Base-by-base conservation (phyloP, 257 asterid genomes). In the Nicotiana benthamiana region DNA sequence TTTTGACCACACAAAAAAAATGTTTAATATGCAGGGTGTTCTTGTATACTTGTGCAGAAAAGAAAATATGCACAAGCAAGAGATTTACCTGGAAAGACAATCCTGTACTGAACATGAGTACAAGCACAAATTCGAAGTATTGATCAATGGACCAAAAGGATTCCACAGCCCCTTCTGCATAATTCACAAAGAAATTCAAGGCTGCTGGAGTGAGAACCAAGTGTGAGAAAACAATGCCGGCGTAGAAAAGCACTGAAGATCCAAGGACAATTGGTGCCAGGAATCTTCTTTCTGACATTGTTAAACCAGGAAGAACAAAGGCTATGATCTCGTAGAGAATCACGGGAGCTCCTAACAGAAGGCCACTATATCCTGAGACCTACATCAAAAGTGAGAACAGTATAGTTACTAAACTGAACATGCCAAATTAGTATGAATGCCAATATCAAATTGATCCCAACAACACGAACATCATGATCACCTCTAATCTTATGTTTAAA, bases 101-200 rank as follows among this genome's bases (percentile, higher is more conserved):
- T 75, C 99, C 99, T 18, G 99, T 96, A 85, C 99, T 96, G 59
- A 96, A 91, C 99, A 96, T 93, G 82, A 96, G 97, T 80, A 96
- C 97, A 27, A 96, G 99, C 83, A 96, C 95, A 83, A 96, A 96
- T 84, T 96, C 98, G 17, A 96, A 96, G 95, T 96, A 96, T 77
- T 94, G 99, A 86, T 96, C 99, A 59, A 96, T 96, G 77, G 99
- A 96, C 99, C 99, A 96, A 63, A 96, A 81, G 5, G 99, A 96
- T 76, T 96, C 99, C 74, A 96, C 99, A 24, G 90, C 99, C 78
- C 98, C 98, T 88, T 96, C 98, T 2, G 99, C 98, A 27, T 94
- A 96, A 83, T 79, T 94, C 51, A 96, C 97, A 36, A 96, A 96
- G 90, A 96, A 96, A 30, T 90, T 93, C 89, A 96, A 91, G 81